Percentiles rank a stretch among this genome's conserved stretches.
Conservation (phyloP, 495 filamentous ascomycete genomes). For the Hypoxylon rickii region DNA sequence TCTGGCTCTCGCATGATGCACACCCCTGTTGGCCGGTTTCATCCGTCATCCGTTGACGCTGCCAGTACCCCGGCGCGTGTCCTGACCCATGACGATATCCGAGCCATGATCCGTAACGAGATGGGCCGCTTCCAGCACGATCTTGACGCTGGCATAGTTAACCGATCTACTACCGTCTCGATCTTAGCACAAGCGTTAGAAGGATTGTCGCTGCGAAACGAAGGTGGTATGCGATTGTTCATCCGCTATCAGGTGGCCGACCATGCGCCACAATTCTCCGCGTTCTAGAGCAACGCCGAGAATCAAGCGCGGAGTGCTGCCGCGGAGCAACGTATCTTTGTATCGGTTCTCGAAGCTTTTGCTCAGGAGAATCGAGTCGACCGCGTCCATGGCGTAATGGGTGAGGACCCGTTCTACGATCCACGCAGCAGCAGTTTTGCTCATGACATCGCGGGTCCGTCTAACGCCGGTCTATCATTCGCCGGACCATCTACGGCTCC, state of each 20-base stretch:
- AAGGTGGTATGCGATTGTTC: conserved; percentile 4
- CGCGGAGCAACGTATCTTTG: conserved; percentile 9
- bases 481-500: too few relatives aligned
- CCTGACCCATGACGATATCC: conserved; percentile 10
- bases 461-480: too few relatives aligned
- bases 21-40: neutral
- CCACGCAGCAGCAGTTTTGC: neutral
- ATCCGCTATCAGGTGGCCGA: conserved; percentile 14
- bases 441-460: neutral
- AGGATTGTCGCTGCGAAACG: neutral
- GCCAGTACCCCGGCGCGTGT: conserved; percentile 16
- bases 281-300: conserved; percentile 23
- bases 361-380: conserved; percentile 1
- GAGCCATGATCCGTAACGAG: conserved; percentile 10
- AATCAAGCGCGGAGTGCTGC: conserved; percentile 9
- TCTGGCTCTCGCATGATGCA: neutral
- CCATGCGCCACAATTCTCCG: conserved; percentile 19
- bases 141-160: neutral
- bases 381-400: neutral
- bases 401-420: conserved; percentile 27
- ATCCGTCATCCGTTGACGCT: neutral
- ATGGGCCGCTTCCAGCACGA: conserved; percentile 12
- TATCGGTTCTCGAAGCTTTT: neutral
- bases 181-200: neutral
- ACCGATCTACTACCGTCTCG: neutral